phyloP scores from a whole-genome alignment of 345 rosid species.

The Jatropha curcas region DNA sequence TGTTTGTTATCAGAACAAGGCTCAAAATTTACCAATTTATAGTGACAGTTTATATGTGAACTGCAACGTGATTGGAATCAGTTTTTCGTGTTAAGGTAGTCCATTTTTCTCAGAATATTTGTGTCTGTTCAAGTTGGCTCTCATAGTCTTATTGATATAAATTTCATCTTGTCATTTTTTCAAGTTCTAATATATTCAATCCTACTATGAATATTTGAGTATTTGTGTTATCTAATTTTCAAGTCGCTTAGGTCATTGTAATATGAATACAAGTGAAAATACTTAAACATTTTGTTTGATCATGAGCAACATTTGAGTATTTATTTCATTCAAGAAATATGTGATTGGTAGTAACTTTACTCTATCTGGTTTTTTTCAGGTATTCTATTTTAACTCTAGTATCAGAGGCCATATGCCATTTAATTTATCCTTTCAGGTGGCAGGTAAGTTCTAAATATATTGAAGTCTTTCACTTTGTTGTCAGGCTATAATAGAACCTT shows the following conservation, averaged over 20 bases:
- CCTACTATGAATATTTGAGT: background rate
- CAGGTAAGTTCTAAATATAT: conserved; percentile 52
- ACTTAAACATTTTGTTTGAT: background rate
- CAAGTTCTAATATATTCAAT: background rate
- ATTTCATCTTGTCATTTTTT: background rate
- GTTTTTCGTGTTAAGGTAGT: background rate
- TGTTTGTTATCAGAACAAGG: too few species aligned
- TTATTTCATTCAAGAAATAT: background rate
- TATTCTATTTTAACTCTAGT: conserved; percentile 88
- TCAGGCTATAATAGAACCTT: background rate
- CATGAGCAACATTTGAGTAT: background rate
- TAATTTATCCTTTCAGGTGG: conserved; percentile 98
- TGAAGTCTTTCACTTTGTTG: background rate
- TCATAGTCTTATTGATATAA: background rate
- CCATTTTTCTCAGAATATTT: too few species aligned
- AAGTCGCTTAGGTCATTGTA: background rate
- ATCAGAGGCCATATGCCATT: conserved; percentile 94
- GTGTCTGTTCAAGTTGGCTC: background rate
- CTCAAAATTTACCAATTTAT: background rate
- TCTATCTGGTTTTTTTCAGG: conserved; percentile 44
- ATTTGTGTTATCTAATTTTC: background rate
- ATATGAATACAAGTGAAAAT: background rate
- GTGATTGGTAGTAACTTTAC: background rate
- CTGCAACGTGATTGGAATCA: too few species aligned
- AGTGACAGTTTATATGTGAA: background rate